Conservation (phyloP, 805 yeast species). For the Starmerella etchellsii region DNA sequence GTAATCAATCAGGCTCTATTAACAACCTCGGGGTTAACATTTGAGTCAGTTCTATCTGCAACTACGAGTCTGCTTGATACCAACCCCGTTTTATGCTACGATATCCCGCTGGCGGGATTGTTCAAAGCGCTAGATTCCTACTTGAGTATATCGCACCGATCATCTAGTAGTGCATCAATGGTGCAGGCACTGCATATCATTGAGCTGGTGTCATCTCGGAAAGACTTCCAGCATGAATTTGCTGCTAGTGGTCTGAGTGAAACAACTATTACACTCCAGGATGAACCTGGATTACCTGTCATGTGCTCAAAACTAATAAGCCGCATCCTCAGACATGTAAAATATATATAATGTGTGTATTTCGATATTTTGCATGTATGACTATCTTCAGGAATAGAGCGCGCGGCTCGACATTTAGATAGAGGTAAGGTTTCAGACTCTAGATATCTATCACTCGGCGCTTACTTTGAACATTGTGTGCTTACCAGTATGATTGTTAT, state of each 20-base stretch:
- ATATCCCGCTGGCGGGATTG: slow-evolving; percentile 3
- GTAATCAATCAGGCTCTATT: slow-evolving; percentile 7
- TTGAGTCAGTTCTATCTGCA: slow-evolving; percentile 14
- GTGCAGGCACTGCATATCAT: slow-evolving; percentile 15
- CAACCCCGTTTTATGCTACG: slow-evolving; percentile 8
- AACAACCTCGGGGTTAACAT: slow-evolving; percentile 5
- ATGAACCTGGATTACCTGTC: slow-evolving; percentile 5
- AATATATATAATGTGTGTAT: neutral
- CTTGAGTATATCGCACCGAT: neutral
- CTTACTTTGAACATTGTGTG: no score
- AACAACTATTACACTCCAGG: neutral
- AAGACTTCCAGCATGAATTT: neutral
- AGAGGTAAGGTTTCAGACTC: no score
- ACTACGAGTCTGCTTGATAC: slow-evolving; percentile 11
- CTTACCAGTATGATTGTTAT: no score
- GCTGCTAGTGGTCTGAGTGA: neutral
- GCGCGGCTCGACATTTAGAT: no score
- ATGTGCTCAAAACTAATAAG: slow-evolving; percentile 13
- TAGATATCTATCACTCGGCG: no score
- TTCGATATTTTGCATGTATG: no score
- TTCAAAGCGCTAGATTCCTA: slow-evolving; percentile 6
- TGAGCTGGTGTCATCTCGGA: slow-evolving; percentile 2
- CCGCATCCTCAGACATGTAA: slow-evolving; percentile 2
- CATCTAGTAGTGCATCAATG: slow-evolving; percentile 7
- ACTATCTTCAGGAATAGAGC: no score